These are phyloP conservation scores for Abrus pulchellus DNA, from an alignment of 306 rosid species.

Conservation along the genomic window DNA sequence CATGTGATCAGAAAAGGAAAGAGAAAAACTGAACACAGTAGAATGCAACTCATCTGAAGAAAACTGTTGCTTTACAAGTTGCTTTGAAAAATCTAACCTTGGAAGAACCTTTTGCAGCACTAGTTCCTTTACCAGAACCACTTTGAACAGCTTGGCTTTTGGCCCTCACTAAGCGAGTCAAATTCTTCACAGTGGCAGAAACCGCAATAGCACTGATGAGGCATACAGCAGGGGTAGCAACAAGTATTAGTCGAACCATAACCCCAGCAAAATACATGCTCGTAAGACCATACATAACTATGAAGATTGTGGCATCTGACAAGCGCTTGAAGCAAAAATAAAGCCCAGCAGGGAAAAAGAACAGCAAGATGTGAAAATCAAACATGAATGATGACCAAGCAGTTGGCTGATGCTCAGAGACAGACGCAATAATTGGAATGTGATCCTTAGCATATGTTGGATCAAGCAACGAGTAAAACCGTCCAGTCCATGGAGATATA, in stretches of 20 bases:
- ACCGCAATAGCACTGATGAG: conserved; percentile 97
- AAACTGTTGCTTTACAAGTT: conserved; percentile 23
- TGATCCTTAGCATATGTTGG: conserved; percentile 99
- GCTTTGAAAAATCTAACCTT: conserved; percentile 64
- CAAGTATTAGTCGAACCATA: conserved; percentile 98
- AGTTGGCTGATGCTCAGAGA: conserved; percentile 99
- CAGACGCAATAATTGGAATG: conserved; percentile 97
- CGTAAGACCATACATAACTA: conserved; percentile 97
- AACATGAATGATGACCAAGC: conserved; percentile 99
- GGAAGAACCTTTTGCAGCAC: conserved; percentile 76
- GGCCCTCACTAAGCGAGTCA: conserved; percentile 77
- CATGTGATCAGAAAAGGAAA: neutral
- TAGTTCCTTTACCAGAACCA: conserved; percentile 77
- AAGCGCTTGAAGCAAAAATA: conserved; percentile 98
- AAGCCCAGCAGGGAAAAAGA: conserved; percentile 99
- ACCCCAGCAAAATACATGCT: conserved; percentile 99
- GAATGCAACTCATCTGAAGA: conserved; percentile 26
- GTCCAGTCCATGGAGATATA: conserved; percentile 99
- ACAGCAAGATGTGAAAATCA: conserved; percentile 92
- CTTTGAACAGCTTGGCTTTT: conserved; percentile 68
- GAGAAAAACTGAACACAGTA: neutral
- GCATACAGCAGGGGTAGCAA: conserved; percentile 97
- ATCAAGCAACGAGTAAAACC: conserved; percentile 97
- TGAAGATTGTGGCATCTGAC: conserved; percentile 96
- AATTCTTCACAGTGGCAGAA: conserved; percentile 90